Evolutionary conservation across 768 basidiomycete species (phyloP).

Genomic region (Pleurotus tuber-regium): DNA sequence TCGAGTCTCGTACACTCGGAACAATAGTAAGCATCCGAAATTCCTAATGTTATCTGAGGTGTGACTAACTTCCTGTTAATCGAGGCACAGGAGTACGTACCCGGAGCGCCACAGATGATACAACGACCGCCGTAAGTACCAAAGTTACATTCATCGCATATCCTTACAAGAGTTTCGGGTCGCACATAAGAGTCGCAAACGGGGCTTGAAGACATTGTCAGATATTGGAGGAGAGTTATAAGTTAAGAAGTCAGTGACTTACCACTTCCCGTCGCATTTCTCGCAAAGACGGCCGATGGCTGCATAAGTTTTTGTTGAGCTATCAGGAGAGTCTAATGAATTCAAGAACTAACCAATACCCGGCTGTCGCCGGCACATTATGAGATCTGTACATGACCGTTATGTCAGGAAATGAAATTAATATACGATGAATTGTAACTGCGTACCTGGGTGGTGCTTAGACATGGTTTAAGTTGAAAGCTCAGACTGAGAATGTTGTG

Average conservation of each 20-base stretch:
- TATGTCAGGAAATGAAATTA: conserved; percentile 9
- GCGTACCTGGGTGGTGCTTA: conserved; percentile 82
- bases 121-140: conserved; percentile 97
- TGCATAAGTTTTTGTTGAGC: conserved; percentile 27
- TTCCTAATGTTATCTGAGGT: conserved; percentile 52
- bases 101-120: conserved; percentile 96
- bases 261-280: conserved; percentile 99
- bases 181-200: conserved; percentile 99
- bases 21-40: conserved; percentile 99
- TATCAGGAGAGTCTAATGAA: neutral
- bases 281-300: conserved; percentile 98
- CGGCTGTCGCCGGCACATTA: conserved; percentile 97
- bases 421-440: too few species aligned
- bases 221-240: neutral
- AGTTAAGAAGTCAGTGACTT: conserved; percentile 22
- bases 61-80: neutral
- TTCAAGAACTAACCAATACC: conserved; percentile 74
- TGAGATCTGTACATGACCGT: conserved; percentile 64
- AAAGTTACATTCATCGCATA: conserved; percentile 99
- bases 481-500: neutral
- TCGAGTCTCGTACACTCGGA: conserved; percentile 96
- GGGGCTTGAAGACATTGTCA: conserved; percentile 52
- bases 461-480: conserved; percentile 53
- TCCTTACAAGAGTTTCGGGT: conserved; percentile 95
- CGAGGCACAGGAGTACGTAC: conserved; percentile 38